phyloP scores from a whole-genome alignment of 2,329 filamentous ascomycete species.

The Thelonectria rubi region DNA sequence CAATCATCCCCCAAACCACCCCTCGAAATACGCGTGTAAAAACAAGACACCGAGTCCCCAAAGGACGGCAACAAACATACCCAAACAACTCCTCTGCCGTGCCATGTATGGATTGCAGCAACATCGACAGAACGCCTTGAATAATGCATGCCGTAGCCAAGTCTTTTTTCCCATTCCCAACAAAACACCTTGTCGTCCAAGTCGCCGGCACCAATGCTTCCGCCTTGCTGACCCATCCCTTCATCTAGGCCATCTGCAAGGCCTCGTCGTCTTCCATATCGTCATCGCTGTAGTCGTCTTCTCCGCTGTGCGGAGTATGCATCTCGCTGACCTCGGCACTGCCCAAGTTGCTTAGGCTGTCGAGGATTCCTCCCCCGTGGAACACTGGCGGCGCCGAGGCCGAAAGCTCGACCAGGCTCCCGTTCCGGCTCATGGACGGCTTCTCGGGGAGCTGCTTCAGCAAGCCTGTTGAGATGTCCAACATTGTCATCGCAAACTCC shows the following conservation, averaged over 20 bases:
- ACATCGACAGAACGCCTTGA: slow-evolving; percentile 43
- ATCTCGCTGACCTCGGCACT: slow-evolving; percentile 60
- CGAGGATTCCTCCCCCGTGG: slow-evolving; percentile 49
- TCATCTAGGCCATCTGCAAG: slow-evolving; percentile 27
- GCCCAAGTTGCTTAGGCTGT: slow-evolving; percentile 54
- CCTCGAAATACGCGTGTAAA: slow-evolving; percentile 28
- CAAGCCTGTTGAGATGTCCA: slow-evolving; percentile 75
- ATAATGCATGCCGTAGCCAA: slow-evolving; percentile 38
- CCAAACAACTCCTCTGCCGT: slow-evolving; percentile 42
- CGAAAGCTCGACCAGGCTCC: slow-evolving; percentile 59
- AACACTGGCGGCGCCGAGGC: slow-evolving; percentile 46
- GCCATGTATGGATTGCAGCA: slow-evolving; percentile 36
- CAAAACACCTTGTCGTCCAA: slow-evolving; percentile 16
- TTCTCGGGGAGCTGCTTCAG: slow-evolving; percentile 77
- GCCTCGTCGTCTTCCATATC: slow-evolving; percentile 59
- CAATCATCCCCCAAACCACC: slow-evolving; percentile 35
- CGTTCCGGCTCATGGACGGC: slow-evolving; percentile 68
- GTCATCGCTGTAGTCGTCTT: slow-evolving; percentile 63
- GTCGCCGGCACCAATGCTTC: not conserved
- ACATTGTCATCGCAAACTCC: slow-evolving; percentile 79
- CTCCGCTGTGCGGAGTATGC: slow-evolving; percentile 60
- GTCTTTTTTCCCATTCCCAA: slow-evolving; percentile 29
- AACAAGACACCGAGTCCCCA: slow-evolving; percentile 26
- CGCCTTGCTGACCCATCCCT: slow-evolving; percentile 14
- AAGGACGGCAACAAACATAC: slow-evolving; percentile 35